Evolutionary conservation across 2,329 filamentous ascomycete genomes (phyloP), one percentile per base, ranked within the genome.

Genomic region (Epichloe brachyelytri): DNA sequence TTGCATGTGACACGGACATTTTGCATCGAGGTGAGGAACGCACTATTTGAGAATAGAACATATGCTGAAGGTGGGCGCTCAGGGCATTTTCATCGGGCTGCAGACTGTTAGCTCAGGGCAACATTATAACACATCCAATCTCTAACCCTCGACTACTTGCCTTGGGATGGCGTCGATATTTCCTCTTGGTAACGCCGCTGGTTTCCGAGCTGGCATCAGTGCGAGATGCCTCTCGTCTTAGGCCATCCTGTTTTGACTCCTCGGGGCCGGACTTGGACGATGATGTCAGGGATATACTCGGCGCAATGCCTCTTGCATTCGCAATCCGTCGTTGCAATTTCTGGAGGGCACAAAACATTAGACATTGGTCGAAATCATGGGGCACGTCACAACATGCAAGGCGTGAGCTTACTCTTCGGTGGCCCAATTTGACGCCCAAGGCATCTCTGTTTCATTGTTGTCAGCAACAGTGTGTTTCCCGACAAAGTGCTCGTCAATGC

Each of bases 271-370:
- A 64, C 49, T 71, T 76, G 43, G 68, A 71, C 14, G 71, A 68
- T 19, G 77, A 73, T 20, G 65, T 67, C n/a, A 81, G 60, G 5
- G 74, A 76, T 1, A 69, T 67, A 38, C 77, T 74, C 4, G 78
- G 74, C 15, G 77, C 74, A 51, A 83, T 66, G 19, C 85, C 83
- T 63, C 85, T 75, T 19, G 79, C 80, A 59, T 88, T 85, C 54
- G 85, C 85, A 61, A 93, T 91, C 48, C 84, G 83, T 55, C 86
- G 75, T 69, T 93, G 87, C n/a, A 93, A 74, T 76, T 88, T 88
- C 84, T 88, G 54, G 34, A n/a, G n/a, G 34, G 14, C 4, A 39
- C 15, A 34, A 20, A 46, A 51, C 33, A 53, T 54, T 49, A 49
- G 57, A 22, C 51, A 48, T 3, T 26, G 3, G 54, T 30, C n/a